Evolutionary conservation across 106 monocot species (phyloP).

Genomic region (Dioscorea alata): DNA sequence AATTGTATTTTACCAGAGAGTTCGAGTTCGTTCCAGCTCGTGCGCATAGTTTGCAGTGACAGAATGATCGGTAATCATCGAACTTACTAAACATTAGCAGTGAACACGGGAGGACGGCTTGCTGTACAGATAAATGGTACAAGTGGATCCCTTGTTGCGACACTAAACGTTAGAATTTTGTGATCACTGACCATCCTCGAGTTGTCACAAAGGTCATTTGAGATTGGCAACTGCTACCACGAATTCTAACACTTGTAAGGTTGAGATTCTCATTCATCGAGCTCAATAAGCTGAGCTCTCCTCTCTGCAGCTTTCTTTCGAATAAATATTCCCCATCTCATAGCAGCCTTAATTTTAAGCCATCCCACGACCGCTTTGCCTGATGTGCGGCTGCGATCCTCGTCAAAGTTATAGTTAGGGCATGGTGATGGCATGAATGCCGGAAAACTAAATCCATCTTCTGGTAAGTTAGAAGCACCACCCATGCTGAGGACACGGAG

Average conservation of each 20-base stretch:
- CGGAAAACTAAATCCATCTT: conserved; percentile 55
- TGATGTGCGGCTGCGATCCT: conserved; percentile 51
- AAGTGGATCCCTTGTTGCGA: too few species aligned
- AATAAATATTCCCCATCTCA: conserved; percentile 98
- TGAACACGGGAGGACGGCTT: too few species aligned
- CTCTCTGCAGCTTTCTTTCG: conserved; percentile 91
- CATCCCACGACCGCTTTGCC: conserved; percentile 95
- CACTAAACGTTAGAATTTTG: too few species aligned
- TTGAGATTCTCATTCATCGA: conserved; percentile 42
- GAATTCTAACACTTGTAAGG: neutral
- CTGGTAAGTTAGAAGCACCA: conserved; percentile 33
- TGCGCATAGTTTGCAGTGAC: too few species aligned
- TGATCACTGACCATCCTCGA: too few species aligned
- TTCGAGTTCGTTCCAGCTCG: too few species aligned
- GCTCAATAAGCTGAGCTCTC: conserved; percentile 85
- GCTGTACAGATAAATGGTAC: too few species aligned
- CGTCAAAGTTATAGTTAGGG: conserved; percentile 58
- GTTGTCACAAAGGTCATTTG: too few species aligned
- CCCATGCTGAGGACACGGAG: conserved; percentile 62
- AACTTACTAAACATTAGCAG: too few species aligned
- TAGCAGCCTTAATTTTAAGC: conserved; percentile 98
- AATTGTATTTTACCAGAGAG: too few species aligned
- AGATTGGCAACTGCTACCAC: too few species aligned
- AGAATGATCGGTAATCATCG: too few species aligned
- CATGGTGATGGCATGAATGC: conserved; percentile 51